Evolutionary conservation across 768 basidiomycete species (phyloP).

Genomic region (Kwoniella sp.): DNA sequence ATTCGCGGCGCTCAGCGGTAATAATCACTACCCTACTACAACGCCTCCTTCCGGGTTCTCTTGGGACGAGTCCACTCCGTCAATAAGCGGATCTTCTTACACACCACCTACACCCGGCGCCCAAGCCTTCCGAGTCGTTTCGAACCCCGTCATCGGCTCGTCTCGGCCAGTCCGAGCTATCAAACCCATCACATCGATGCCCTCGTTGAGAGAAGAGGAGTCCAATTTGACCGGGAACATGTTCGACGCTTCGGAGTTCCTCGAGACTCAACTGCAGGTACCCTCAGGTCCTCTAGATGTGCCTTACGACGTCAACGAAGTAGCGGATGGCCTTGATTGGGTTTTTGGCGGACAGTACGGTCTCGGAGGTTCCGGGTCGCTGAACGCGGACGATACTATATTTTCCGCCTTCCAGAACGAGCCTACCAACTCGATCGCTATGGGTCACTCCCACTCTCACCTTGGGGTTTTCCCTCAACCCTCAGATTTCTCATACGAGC

Average conservation of each 20-base stretch:
- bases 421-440: conserved; percentile 10
- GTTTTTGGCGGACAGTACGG: conserved; percentile 36
- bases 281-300: conserved; percentile 6
- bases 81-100: conserved; percentile 34
- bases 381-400: conserved; percentile 33
- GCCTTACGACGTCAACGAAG: conserved; percentile 2
- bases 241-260: conserved; percentile 33
- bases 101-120: conserved; percentile 27
- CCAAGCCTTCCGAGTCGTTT: conserved; percentile 36
- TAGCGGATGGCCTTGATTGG: conserved; percentile 41
- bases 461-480: conserved; percentile 22
- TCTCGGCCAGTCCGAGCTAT: conserved; percentile 30
- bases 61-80: conserved; percentile 37
- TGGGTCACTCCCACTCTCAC: conserved; percentile 23
- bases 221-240: conserved; percentile 20
- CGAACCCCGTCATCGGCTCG: conserved; percentile 41
- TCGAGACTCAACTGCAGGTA: conserved; percentile 8
- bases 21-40: conserved; percentile 13
- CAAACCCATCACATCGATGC: conserved; percentile 41
- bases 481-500: conserved; percentile 4
- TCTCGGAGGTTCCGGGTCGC: conserved; percentile 18
- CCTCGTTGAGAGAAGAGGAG: conserved; percentile 46
- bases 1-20: conserved; percentile 18
- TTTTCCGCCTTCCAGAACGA: conserved; percentile 38
- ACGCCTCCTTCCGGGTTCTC: conserved; percentile 22